Base-by-base conservation (phyloP, 2,329 filamentous ascomycete species). In the Pezicula carpinea region DNA sequence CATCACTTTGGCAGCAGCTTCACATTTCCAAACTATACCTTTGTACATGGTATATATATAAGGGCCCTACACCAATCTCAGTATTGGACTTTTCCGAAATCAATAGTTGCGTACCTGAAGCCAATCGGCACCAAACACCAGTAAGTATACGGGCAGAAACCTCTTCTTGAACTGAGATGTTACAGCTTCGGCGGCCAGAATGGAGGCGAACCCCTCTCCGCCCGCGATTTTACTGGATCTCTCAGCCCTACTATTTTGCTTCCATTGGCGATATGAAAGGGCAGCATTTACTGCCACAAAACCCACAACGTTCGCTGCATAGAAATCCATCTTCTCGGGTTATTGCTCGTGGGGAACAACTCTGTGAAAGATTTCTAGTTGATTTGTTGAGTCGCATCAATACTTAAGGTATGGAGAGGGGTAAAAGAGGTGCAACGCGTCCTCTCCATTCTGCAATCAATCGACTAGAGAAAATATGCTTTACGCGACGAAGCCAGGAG, bases 101-200 rank as follows among this genome's bases (percentile, higher is more conserved):
- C 10, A 21, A 19, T 8, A 3, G 7, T 10, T 26, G 40, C 44
- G 47, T 45, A 70, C 69, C 62, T 75, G 72, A 15, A 77, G 65
- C 72, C 72, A 75, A 59, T 77, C 73, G 6, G 72, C 68, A 39
- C 66, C 70, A 66, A 73, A 72, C 13, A 72, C 68, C 3, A 76
- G 63, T 39, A 71, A 60, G 48, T 74, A 76, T 22, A 74, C 69
- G 14, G 57, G 49, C 36, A 69, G 58, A 51, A 72, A 72, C 8
- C 46, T 50, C 53, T 43, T 53, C 39, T 59, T 59, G 36, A 59
- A 57, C 14, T 43, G 29, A 35, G 40, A 44, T 18, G 46, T 51
- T 32, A 51, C 39, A 22, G 44, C 48, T 23, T 48, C 39, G 6
- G 39, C 48, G 21, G 50, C 46, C 23, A 22, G 47, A 15, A 52